These are phyloP conservation scores for Arthrinium phaeospermum DNA, from an alignment of 2,329 filamentous ascomycete species.

Conservation along the genomic window DNA sequence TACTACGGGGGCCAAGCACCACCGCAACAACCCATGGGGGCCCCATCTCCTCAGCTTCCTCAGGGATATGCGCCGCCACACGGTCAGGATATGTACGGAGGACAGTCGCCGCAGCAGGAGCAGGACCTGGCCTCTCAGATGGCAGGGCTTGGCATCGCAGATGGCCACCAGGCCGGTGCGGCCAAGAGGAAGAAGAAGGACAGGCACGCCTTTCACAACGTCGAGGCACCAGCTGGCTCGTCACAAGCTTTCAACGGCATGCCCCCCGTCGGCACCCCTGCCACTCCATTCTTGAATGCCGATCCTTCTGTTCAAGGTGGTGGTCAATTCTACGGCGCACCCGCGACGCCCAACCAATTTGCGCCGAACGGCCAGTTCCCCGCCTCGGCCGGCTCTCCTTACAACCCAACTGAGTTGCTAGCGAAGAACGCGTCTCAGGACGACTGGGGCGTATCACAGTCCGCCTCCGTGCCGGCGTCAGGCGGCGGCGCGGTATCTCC, in stretches of 20 bases:
- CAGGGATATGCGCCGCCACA: conserved; percentile 41
- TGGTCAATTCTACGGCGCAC: conserved; percentile 52
- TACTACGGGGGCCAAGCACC: conserved; percentile 52
- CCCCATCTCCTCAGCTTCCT: conserved; percentile 40
- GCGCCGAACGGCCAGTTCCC: conserved; percentile 59
- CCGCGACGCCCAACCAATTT: conserved; percentile 55
- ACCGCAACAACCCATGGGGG: conserved; percentile 48
- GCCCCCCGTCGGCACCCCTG: conserved; percentile 60
- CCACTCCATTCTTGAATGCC: conserved; percentile 64
- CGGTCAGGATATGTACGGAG: conserved; percentile 36
- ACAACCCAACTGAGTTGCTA: conserved; percentile 55
- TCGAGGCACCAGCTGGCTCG: conserved; percentile 73
- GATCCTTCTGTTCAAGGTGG: conserved; percentile 51
- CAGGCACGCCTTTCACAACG: conserved; percentile 86
- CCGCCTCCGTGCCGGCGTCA: conserved; percentile 61
- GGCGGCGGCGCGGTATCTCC: conserved; percentile 81
- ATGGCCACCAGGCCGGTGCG: conserved; percentile 49
- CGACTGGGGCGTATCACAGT: conserved; percentile 39
- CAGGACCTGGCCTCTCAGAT: conserved; percentile 73
- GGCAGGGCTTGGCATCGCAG: conserved; percentile 74
- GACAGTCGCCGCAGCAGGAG: conserved; percentile 36
- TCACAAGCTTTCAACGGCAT: conserved; percentile 74
- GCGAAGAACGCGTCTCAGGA: conserved; percentile 45
- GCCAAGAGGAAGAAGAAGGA: conserved; percentile 87
- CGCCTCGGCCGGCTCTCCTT: conserved; percentile 59